Conservation (phyloP, 106 monocot species). For the Triglochin maritima region DNA sequence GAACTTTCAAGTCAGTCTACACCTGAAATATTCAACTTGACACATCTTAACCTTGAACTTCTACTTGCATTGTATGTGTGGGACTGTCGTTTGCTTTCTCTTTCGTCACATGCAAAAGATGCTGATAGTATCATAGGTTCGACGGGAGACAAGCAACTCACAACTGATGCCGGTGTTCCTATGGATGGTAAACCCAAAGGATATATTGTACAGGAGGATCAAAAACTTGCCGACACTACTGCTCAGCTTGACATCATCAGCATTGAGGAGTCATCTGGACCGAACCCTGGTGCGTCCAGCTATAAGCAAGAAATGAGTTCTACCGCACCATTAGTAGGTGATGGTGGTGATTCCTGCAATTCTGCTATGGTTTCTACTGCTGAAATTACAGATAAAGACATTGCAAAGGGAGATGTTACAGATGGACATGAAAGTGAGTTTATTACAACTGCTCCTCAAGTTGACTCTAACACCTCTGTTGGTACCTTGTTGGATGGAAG, state of each 20-base stretch:
- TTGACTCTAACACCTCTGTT: neutral
- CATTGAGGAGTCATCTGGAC: slow-evolving; percentile 7
- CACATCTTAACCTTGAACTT: slow-evolving; percentile 62
- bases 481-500: neutral
- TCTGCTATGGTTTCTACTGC: slow-evolving; percentile 6
- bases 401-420: neutral
- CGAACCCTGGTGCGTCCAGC: slow-evolving; percentile 8
- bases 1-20: slow-evolving; percentile 10
- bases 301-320: slow-evolving; percentile 6
- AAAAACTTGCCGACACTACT: slow-evolving; percentile 11
- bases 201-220: slow-evolving; percentile 1
- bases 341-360: neutral
- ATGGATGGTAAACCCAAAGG: slow-evolving; percentile 1
- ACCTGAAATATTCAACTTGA: slow-evolving; percentile 33
- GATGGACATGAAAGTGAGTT: neutral
- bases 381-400: neutral
- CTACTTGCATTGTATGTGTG: slow-evolving; percentile 71
- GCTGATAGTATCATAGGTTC: slow-evolving; percentile 4
- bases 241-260: slow-evolving; percentile 2
- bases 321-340: slow-evolving; percentile 4
- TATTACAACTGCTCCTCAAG: neutral
- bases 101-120: slow-evolving; percentile 12
- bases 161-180: neutral
- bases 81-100: slow-evolving; percentile 60
- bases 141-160: neutral